Evolutionary conservation across 2,329 filamentous ascomycete species (phyloP).

Genomic region (Pyrenochaeta sp.): DNA sequence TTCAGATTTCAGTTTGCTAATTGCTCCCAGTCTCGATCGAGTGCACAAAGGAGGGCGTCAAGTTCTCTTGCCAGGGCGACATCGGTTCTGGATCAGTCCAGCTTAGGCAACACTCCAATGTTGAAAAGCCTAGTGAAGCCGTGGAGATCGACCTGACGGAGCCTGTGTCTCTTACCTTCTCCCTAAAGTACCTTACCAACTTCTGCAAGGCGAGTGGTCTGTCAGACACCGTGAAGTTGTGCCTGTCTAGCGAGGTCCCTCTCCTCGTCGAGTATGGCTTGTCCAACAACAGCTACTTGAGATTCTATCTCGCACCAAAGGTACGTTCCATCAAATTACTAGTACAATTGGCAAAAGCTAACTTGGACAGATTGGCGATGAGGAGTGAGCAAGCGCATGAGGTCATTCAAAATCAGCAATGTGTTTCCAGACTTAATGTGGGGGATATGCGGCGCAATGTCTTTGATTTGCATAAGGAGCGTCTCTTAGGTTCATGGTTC

Average conservation of each 20-base stretch:
- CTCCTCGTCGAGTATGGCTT: constrained; percentile 92
- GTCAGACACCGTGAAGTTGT: constrained; percentile 84
- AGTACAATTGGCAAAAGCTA: constrained; percentile 34
- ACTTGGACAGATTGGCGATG: constrained; percentile 70
- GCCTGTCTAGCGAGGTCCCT: constrained; percentile 94
- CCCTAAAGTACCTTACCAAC: constrained; percentile 98
- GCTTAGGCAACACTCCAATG: constrained; percentile 83
- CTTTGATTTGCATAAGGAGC: constrained; percentile 36
- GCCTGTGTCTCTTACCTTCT: constrained; percentile 94
- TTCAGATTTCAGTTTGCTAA: constrained; percentile 27
- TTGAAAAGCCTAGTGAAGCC: constrained; percentile 86
- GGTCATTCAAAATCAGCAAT: constrained; percentile 27
- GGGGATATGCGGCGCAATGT: constrained; percentile 32
- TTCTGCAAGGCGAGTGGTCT: constrained; percentile 97
- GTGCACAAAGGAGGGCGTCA: constrained; percentile 95
- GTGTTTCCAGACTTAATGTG: constrained; percentile 36
- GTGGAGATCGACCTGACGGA: constrained; percentile 91
- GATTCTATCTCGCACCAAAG: constrained; percentile 99
- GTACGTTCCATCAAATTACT: constrained; percentile 58
- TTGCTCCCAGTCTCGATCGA: constrained; percentile 80
- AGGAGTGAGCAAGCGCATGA: constrained; percentile 57
- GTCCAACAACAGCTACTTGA: constrained; percentile 84
- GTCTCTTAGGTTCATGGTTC: constrained; percentile 25
- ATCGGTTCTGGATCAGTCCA: constrained; percentile 96
- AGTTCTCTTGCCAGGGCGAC: constrained; percentile 91